Conservation (phyloP, 306 rosid species). For the Vigna unguiculata region DNA sequence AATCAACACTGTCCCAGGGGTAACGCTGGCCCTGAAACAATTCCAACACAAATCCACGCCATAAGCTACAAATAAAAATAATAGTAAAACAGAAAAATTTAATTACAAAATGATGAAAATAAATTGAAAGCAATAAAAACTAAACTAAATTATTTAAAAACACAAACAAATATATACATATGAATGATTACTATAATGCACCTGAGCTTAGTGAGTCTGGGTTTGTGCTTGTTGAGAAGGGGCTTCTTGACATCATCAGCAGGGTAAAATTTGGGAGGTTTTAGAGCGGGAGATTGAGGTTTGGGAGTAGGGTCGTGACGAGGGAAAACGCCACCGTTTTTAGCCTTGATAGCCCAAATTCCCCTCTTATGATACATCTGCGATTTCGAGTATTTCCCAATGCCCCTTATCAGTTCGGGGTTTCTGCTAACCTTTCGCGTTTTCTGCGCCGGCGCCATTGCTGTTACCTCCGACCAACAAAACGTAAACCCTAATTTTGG, state of each 20-base stretch:
- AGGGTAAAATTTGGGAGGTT: constrained; percentile 67
- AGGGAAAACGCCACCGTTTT: constrained; percentile 75
- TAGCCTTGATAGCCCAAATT: constrained; percentile 81
- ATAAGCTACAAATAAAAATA: not conserved
- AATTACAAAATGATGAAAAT: not conserved
- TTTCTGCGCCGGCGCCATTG: constrained; percentile 69
- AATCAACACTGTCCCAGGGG: constrained; percentile 71
- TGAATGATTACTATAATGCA: not conserved
- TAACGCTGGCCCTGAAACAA: constrained; percentile 61
- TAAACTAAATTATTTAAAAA: not conserved
- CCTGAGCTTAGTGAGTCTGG: constrained; percentile 70
- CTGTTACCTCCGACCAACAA: constrained; percentile 17
- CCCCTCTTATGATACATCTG: constrained; percentile 80
- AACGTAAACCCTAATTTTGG: constrained; percentile 45
- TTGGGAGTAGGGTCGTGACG: constrained; percentile 65
- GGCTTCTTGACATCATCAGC: constrained; percentile 83
- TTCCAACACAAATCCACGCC: not conserved
- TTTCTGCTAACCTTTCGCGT: constrained; percentile 54
- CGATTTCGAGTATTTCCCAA: constrained; percentile 68
- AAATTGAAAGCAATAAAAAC: not conserved
- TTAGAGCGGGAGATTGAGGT: constrained; percentile 51
- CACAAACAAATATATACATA: no score
- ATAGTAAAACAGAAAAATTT: not conserved
- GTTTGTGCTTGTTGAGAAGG: constrained; percentile 65
- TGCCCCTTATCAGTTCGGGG: constrained; percentile 71